Conservation (phyloP, 441 rosid genomes). For the Viola pubescens region DNA sequence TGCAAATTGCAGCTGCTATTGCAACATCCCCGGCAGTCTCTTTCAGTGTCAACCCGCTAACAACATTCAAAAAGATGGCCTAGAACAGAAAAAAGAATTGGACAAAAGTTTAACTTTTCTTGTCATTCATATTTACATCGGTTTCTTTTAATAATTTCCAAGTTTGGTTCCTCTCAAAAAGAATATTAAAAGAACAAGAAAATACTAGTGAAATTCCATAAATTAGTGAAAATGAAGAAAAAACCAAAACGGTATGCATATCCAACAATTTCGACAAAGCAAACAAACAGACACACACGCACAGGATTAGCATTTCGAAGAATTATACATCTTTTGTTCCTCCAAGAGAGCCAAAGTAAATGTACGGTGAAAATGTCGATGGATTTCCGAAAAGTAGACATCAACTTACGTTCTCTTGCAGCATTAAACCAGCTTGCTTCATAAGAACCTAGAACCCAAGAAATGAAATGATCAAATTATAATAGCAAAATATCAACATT, state of each 20-base stretch:
- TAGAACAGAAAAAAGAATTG: constrained; percentile 16
- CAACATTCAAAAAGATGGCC: constrained; percentile 72
- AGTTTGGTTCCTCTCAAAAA: background rate
- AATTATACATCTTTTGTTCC: no score
- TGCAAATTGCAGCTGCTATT: constrained; percentile 90
- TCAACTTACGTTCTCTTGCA: constrained; percentile 56
- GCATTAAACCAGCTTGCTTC: constrained; percentile 82
- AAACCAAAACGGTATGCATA: background rate
- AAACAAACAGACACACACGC: background rate
- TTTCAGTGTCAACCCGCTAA: constrained; percentile 58
- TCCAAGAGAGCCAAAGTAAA: no score
- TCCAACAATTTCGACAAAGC: background rate
- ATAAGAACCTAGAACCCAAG: constrained; percentile 47
- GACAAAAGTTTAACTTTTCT: background rate
- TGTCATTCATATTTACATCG: background rate
- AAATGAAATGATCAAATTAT: background rate
- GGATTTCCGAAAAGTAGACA: background rate
- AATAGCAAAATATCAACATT: no score
- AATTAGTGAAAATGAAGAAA: background rate
- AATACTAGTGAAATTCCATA: background rate
- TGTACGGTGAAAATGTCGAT: no score
- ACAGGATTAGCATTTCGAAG: no score
- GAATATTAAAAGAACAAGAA: background rate
- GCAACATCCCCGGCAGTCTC: constrained; percentile 96
- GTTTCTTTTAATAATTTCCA: background rate